Percentiles rank a stretch among this genome's conserved stretches.
phyloP scores from a whole-genome alignment of 805 yeast species.

The Pichia membranifaciens region DNA sequence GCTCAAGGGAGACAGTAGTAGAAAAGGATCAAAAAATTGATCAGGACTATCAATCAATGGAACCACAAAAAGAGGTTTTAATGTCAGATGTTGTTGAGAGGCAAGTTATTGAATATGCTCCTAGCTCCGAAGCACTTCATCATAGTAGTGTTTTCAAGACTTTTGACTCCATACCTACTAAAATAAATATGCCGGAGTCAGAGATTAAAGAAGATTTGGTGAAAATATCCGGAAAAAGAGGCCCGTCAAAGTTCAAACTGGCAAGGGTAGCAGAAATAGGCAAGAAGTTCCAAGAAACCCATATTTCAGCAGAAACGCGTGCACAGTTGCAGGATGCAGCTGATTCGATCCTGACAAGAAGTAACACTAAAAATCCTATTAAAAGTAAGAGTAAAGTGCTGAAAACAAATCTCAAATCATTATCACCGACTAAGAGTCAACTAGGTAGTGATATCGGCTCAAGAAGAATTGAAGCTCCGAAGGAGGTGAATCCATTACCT shows the following conservation, averaged over 20 bases:
- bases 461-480: constrained; percentile 14
- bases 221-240: constrained; percentile 13
- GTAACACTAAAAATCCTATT: not conserved
- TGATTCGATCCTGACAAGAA: not conserved
- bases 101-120: not conserved
- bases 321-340: constrained; percentile 7
- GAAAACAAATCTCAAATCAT: constrained; percentile 14
- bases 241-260: constrained; percentile 12
- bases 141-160: constrained; percentile 4
- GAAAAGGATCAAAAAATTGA: too few species aligned
- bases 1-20: constrained; percentile 1
- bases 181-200: constrained; percentile 2
- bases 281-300: constrained; percentile 13
- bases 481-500: constrained; percentile 19
- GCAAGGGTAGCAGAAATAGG: constrained; percentile 16
- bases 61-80: constrained; percentile 10
- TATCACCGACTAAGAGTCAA: constrained; percentile 3
- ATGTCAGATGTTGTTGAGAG: constrained; percentile 19
- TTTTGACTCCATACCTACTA: constrained; percentile 2
- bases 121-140: not conserved
- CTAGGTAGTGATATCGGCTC: not conserved
- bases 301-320: constrained; percentile 10
- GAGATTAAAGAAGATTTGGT: not conserved
- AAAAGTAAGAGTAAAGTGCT: not conserved
- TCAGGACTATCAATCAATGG: not conserved